Percentiles rank a stretch among this genome's conserved stretches.
phyloP scores from a whole-genome alignment of 176 grass and related monocot genomes.

The Rhynchospora breviuscula region DNA sequence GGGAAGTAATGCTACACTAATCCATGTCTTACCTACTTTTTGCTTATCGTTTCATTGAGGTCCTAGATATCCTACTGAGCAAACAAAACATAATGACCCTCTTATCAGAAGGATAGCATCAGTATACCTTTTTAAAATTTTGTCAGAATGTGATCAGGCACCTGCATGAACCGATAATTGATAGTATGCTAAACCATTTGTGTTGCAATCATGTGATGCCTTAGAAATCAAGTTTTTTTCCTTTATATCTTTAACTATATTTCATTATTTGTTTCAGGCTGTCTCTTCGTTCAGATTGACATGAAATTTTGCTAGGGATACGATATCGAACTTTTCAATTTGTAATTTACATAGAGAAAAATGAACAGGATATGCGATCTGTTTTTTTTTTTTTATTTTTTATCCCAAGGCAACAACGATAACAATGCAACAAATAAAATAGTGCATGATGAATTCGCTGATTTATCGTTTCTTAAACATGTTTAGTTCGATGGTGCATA shows the following conservation, averaged over 20 bases:
- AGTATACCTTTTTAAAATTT: not conserved
- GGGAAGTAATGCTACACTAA: not conserved
- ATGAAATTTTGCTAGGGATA: slow-evolving; percentile 16
- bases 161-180: not conserved
- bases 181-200: not conserved
- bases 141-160: not conserved
- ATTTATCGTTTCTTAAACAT: not conserved
- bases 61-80: not conserved
- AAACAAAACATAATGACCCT: not conserved
- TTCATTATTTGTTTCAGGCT: slow-evolving; percentile 33
- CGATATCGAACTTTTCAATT: not conserved
- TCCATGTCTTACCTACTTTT: not conserved
- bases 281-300: slow-evolving; percentile 71
- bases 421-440: not conserved
- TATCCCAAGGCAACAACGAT: not conserved
- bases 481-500: too few relatives aligned
- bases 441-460: not conserved
- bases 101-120: not conserved
- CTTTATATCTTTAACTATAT: not conserved
- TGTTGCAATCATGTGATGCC: not conserved
- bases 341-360: slow-evolving; percentile 13
- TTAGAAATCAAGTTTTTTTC: not conserved
- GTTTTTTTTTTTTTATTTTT: too few relatives aligned
- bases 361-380: not conserved
- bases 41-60: not conserved